Evolutionary conservation across 257 asterid genomes (phyloP), one percentile per base, ranked within the genome.

Genomic region (Avicennia marina): DNA sequence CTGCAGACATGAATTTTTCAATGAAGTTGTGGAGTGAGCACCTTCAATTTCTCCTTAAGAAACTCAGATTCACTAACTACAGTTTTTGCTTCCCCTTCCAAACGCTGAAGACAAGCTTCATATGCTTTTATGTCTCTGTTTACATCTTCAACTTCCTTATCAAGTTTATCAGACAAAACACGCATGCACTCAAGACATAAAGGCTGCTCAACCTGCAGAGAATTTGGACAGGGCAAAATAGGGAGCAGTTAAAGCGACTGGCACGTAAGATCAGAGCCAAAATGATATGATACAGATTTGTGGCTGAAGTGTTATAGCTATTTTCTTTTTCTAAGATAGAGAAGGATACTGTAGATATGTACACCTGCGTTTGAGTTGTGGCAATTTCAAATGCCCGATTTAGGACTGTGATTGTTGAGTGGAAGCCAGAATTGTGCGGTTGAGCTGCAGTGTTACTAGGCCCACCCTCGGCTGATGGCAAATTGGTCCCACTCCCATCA

Each of bases 171-270:
- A 29, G 97, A 88, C 71, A 93, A 68, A 44, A 93, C 75, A 11
- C 91, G 67, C 98, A 93, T 93, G 86, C 99, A 93, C 76, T 93
- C 97, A 52, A 93, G 89, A 69, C 99, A 93, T 32, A 93, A 50
- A 42, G 99, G 99, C 63, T 89, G 97, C 63, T 93, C 99, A 64
- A 93, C 91, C 97, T 93, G 81, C 64, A 72, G 25, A 56, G 29
- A 32, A 45, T 10, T 56, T 31, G 27, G 9, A 47, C n/a, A 21
- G 34, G 3, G 22, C 6, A 18, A 31, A 46, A 55, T 43, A 38
- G 33, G 11, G 0, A 41, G 27, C n/a, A 8, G 33, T 39, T 39
- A 51, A 54, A 68, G 16, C 24, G 48, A 22, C 63, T 36, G 9
- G 12, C 2, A 11, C 13, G 13, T 11, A 36, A 11, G 41, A 36